A percentile compares a stretch with the other conserved stretches of the same genome.
phyloP scores from a whole-genome alignment of 1,284 basidiomycete species.

The Kalmanozyma brasiliensis region DNA sequence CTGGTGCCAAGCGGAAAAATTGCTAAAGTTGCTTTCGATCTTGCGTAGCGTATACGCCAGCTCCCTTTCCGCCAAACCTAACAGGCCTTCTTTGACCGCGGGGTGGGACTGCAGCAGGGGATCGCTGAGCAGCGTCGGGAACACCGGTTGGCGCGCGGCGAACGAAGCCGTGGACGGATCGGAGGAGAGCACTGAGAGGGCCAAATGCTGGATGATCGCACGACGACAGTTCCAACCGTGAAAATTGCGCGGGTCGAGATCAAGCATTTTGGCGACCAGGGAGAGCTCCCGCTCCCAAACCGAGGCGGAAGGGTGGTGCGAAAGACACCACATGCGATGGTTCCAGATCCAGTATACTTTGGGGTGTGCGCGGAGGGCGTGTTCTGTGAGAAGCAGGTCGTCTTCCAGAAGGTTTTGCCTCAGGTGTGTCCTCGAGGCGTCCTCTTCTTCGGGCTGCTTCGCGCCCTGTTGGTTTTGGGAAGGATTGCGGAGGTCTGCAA shows the following conservation, averaged over 20 bases:
- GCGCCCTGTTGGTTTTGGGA: not conserved
- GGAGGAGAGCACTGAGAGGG: conserved; percentile 26
- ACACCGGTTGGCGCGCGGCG: not conserved
- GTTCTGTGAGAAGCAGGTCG: conserved; percentile 61
- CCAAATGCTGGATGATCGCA: conserved; percentile 52
- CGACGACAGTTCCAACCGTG: conserved; percentile 66
- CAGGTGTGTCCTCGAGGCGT: conserved; percentile 1
- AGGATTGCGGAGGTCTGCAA: conserved; percentile 27
- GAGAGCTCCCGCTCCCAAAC: conserved; percentile 61
- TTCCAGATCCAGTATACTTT: conserved; percentile 69
- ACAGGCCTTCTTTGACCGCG: conserved; percentile 10
- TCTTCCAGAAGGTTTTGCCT: conserved; percentile 36
- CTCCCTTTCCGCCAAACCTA: conserved; percentile 48
- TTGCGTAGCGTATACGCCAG: conserved; percentile 77
- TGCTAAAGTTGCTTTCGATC: conserved; percentile 93
- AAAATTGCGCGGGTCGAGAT: conserved; percentile 64
- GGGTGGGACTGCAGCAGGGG: not conserved
- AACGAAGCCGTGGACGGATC: not conserved
- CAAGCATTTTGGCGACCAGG: conserved; percentile 65
- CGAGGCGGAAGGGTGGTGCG: conserved; percentile 24
- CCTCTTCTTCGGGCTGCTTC: not conserved
- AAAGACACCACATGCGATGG: conserved; percentile 65
- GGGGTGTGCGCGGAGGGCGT: conserved; percentile 62
- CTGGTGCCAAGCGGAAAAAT: conserved; percentile 99
- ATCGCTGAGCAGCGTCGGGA: conserved; percentile 21